Percentiles rank a stretch among this genome's conserved stretches.
phyloP scores from a whole-genome alignment of 2,329 filamentous ascomycete genomes.

The Thelonectria olida region DNA sequence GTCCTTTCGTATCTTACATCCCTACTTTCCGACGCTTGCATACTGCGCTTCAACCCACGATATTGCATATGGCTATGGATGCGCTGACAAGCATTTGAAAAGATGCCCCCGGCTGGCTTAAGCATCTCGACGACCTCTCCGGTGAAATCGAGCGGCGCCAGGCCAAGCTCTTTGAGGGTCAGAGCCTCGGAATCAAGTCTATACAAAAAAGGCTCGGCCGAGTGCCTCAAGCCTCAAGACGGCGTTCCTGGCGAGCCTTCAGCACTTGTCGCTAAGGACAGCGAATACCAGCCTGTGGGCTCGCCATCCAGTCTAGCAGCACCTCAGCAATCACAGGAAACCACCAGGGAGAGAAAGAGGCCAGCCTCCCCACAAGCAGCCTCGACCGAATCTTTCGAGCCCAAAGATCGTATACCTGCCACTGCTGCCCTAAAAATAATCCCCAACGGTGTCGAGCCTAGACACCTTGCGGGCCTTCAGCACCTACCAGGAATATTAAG shows the following conservation, averaged over 20 bases:
- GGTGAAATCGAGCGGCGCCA: constrained; percentile 70
- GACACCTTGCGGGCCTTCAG: no score
- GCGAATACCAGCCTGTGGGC: constrained; percentile 15
- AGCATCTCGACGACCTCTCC: constrained; percentile 67
- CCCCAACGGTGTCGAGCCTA: no score
- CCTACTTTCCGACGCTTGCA: no score
- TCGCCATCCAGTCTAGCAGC: constrained; percentile 33
- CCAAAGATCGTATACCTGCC: no score
- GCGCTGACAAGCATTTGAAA: constrained; percentile 62
- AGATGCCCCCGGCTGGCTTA: constrained; percentile 69
- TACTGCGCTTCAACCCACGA: no score
- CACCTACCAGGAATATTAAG: no score
- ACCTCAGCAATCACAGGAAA: constrained; percentile 48
- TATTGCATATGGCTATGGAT: constrained; percentile 63
- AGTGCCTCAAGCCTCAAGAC: constrained; percentile 61
- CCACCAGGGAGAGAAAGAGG: no score
- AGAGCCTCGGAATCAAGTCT: constrained; percentile 48
- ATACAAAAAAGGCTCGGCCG: constrained; percentile 63
- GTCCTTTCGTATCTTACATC: no score
- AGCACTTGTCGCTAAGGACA: constrained; percentile 41
- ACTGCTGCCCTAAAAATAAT: no score
- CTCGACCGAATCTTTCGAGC: no score
- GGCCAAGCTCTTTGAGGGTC: constrained; percentile 57
- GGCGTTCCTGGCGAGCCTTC: constrained; percentile 45
- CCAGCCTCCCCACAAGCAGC: no score